Base-by-base conservation (phyloP, 129 eudicot species). In the Saussurea involucrata region DNA sequence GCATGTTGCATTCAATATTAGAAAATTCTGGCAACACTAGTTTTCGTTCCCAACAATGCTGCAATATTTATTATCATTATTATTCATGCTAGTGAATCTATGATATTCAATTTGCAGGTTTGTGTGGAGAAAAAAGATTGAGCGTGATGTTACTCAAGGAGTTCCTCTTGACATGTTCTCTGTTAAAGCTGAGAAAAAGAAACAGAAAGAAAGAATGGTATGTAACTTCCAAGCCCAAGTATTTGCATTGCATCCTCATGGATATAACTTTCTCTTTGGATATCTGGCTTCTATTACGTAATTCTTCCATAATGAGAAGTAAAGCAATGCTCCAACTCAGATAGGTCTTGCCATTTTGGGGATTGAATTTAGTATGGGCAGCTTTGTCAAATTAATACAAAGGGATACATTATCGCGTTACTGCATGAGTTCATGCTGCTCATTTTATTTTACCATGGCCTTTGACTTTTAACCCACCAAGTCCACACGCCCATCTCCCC, bases 151-250 rank as follows among this genome's bases (percentile, higher is more conserved):
- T n/a, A n/a, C n/a, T n/a, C n/a, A n/a, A n/a, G n/a, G n/a, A 15
- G 92, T 83, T 71, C 93, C 98, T 49, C 86, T 95, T 74, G 97
- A 95, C 22, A 86, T 61, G 80, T 95, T 82, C 33, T 87, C 98
- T 44, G 44, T 91, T 11, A 91, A 87, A 81, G 97, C 96, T 9
- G 98, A 91, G 82, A 95, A 95, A 85, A 89, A 85, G 81, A 81
- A 81, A 85, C 96, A 89, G 75, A 87, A 81, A 81, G 97, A 91
- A 82, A 85, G 96, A 71, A 91, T 89, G 98, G 97, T 92, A 86
- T 55, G 77, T 64, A 49, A 60, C 18, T 76, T 72, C 22, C 63
- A 53, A 13, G 6, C 61, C 78, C 12, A 46, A 22, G 24, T 71
- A 5, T 13, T 61, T 72, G 24, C 27, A 24, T 65, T 17, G 24